phyloP scores from a whole-genome alignment of 1,284 basidiomycete species.

The Apiotrichum sp. region DNA sequence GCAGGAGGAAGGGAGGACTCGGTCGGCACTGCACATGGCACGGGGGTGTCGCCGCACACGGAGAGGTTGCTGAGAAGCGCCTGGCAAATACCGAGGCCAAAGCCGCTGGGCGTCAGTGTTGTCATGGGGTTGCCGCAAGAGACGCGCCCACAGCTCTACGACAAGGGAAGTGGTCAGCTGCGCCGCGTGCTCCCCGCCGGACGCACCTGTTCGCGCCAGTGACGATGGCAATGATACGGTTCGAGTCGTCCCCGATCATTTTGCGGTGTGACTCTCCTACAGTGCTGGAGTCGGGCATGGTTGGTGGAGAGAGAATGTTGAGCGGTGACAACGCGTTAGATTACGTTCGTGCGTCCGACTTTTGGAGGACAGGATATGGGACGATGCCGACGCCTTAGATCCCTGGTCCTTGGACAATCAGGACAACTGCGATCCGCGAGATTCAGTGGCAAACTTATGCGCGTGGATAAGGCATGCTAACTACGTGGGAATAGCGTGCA shows the following conservation, averaged over 20 bases:
- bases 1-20: slow-evolving; percentile 24
- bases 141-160: background rate
- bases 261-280: no score
- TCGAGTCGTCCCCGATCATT: slow-evolving; percentile 3
- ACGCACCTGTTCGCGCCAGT: slow-evolving; percentile 64
- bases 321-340: background rate
- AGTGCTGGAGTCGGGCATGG: slow-evolving; percentile 2
- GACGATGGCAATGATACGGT: slow-evolving; percentile 52
- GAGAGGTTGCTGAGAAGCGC: slow-evolving; percentile 68
- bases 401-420: no score
- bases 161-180: background rate
- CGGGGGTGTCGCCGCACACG: slow-evolving; percentile 21
- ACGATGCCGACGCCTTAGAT: no score
- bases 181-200: background rate
- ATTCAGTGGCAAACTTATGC: no score
- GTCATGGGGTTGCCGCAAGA: background rate
- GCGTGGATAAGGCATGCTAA: no score
- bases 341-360: background rate
- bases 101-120: slow-evolving; percentile 55
- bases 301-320: background rate
- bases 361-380: no score
- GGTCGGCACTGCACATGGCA: slow-evolving; percentile 27
- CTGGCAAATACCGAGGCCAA: slow-evolving; percentile 78
- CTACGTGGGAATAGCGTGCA: no score
- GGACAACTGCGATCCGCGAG: no score